Percentiles rank a stretch among this genome's conserved stretches.
phyloP scores from a whole-genome alignment of 2,329 filamentous ascomycete species.

The Nigrospora sphaerica region DNA sequence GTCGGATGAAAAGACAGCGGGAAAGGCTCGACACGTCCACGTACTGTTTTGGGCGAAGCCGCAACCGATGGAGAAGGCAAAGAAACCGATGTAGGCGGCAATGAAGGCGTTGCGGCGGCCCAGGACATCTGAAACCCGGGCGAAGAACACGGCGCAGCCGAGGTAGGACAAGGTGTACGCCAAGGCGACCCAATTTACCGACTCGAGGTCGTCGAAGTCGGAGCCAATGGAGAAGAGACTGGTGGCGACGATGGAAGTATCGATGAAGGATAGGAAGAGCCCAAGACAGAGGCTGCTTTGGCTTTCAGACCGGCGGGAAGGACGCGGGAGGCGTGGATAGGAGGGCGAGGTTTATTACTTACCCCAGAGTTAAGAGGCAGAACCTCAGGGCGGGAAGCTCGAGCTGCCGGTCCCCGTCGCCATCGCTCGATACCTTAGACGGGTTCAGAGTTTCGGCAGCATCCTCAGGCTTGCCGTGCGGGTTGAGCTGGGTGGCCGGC shows the following conservation, averaged over 20 bases:
- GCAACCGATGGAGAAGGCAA: slow-evolving; percentile 49
- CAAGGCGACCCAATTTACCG: slow-evolving; percentile 47
- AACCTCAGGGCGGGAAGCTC: not conserved
- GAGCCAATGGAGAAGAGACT: slow-evolving; percentile 46
- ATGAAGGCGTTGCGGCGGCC: slow-evolving; percentile 46
- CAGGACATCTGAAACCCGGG: slow-evolving; percentile 46
- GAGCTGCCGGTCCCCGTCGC: not conserved
- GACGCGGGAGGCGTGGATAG: not conserved
- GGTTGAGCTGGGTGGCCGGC: too few relatives aligned
- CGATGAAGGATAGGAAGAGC: slow-evolving; percentile 51
- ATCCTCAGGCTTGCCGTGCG: too few relatives aligned
- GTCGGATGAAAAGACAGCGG: not conserved
- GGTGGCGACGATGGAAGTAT: slow-evolving; percentile 54
- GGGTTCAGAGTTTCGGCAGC: too few relatives aligned
- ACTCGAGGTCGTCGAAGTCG: slow-evolving; percentile 38
- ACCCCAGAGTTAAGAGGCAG: not conserved
- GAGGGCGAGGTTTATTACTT: not conserved
- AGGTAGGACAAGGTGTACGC: slow-evolving; percentile 51
- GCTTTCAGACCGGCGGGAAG: slow-evolving; percentile 2
- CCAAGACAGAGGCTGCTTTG: slow-evolving; percentile 38
- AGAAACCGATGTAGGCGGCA: slow-evolving; percentile 43
- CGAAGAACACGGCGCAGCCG: slow-evolving; percentile 47
- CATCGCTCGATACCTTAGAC: too few relatives aligned
- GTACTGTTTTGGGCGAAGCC: slow-evolving; percentile 31
- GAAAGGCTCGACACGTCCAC: not conserved